Evolutionary conservation across 1,139 yeast species (phyloP), one percentile per base, ranked within the genome.

Genomic region (Hansenula sp.): DNA sequence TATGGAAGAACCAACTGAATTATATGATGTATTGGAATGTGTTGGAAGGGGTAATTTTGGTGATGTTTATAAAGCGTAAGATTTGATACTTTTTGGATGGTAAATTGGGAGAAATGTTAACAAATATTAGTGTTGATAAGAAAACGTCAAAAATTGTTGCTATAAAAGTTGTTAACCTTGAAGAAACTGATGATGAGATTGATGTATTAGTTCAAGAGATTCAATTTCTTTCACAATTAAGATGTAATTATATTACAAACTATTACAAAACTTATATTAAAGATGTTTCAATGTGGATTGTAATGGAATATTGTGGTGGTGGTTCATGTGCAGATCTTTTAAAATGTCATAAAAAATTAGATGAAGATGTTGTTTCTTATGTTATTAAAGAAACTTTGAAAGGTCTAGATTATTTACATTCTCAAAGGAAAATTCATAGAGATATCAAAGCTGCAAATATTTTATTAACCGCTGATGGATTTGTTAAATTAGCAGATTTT

Each of bases 221-320:
- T 43, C 81, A 77, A 46, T 79, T 89, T 50, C 67, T 90, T 33
- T 79, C 89, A 15, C 77, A 79, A 42, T 65, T 89, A 48, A 71
- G 73, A 46, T 78, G 84, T n/a, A 77, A 77, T 0, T 75, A 76
- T 57, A 80, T 89, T 41, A 85, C 91, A 13, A 70, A 66, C 47
- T 86, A 87, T 62, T 71, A 68, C 52, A 81, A 80, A 41, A 81
- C 95, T 0, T 78, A 81, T 57, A 64, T 82, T 11, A 68, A 71
- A 42, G 87, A 77, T 43, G 78, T 78, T 35, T 76, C 79, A 19
- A 78, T 90, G 82, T 89, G 91, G 82, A 86, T 90, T 41, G 84
- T 86, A 5, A 87, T 90, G 96, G 97, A 90, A 60, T 87, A 77
- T 60, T 90, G 97, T 64, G 95, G 91, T 12, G 96, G 95, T 19